Base-by-base conservation (phyloP, 2,329 filamentous ascomycete species). In the Colletotrichum costaricense region DNA sequence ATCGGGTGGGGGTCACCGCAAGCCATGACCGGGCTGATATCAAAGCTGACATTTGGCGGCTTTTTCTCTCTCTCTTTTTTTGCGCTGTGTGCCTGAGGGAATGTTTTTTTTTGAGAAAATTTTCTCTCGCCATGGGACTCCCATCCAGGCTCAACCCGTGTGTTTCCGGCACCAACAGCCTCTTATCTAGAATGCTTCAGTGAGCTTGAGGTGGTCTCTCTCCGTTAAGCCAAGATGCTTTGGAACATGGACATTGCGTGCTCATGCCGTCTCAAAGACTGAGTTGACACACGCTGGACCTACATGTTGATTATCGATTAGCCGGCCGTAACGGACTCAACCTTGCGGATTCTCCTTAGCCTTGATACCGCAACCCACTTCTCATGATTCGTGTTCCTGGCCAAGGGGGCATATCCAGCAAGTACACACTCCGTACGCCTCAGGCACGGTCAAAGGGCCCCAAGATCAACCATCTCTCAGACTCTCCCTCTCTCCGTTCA, bases 1-100 rank as follows among this genome's bases (percentile, higher is more conserved):
- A 46, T 59, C 54, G 52, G 54, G 74, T 76, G 74, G 74, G 73
- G 74, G 74, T 76, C 74, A 75, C 69, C 52, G n/a, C 72, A 59
- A 72, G 72, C 68, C 72, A 72, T 68, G 67, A 28, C 67, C 67
- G 57, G 68, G 30, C 73, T 67, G 72, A 75, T 75, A 74, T 75
- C 73, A 69, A 74, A 74, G 72, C 71, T 67, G 56, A 67, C 66
- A 35, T 54, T 9, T 16, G 35, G 42, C 42, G 42, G 42, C 8
- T 49, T 58, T 49, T 49, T 35, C 33, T 28, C 19, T 16, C 46
- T 30, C 49, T 16, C 9, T 26, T 24, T 12, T 67, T 67, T 54
- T 54, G 62, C 46, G 58, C 59, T 33, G 11, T 58, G 60, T 72
- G 72, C 72, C 72, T 74, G 63, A 73, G 72, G 69, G 52, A 72